Evolutionary conservation across 768 basidiomycete genomes (phyloP), one percentile per base, ranked within the genome.

Genomic region (Agaricus sinodeliciosus): DNA sequence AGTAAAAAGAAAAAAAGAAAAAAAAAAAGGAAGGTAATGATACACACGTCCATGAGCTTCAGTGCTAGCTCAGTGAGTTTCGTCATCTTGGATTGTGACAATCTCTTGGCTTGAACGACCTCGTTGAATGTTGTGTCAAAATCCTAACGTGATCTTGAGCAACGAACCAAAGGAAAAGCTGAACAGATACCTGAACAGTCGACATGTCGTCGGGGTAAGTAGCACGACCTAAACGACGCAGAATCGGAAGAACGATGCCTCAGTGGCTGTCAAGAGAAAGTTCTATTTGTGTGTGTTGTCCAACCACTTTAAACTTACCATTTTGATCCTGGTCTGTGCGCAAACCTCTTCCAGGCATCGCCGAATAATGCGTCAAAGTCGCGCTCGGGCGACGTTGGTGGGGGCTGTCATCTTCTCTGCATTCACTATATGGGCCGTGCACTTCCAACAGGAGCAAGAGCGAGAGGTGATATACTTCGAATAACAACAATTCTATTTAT

Each of bases 81-180:
- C 44, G 72, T 75, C 77, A 99, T 88, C 73, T 90, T 91, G 16
- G 92, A 88, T 27, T 83, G 85, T 13, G 93, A 95, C 51, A 97
- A 71, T 54, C 90, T 81, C 67, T 91, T 93, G 54, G 84, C 84
- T 50, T 77, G 73, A 43, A 96, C 87, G 39, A 93, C 80, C 61
- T 92, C 84, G 67, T 89, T 90, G 55, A 97, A 70, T 39, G 84
- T 73, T 26, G 76, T 66, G 68, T 94, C 89, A 61, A 96, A 95
- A 51, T 82, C 79, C 93, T 96, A 64, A 9, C 49, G 53, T 18
- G 39, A 45, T 50, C 42, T 4, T 40, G 36, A 42, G n/a, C 11
- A 59, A 48, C 43, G 43, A 48, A 55, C 18, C 42, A 54, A 51
- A 34, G 35, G 47, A 42, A 41, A 26, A 25, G 28, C 49, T 47